Evolutionary conservation across 345 rosid species (phyloP).

Genomic region (Rhizophora apiculata): DNA sequence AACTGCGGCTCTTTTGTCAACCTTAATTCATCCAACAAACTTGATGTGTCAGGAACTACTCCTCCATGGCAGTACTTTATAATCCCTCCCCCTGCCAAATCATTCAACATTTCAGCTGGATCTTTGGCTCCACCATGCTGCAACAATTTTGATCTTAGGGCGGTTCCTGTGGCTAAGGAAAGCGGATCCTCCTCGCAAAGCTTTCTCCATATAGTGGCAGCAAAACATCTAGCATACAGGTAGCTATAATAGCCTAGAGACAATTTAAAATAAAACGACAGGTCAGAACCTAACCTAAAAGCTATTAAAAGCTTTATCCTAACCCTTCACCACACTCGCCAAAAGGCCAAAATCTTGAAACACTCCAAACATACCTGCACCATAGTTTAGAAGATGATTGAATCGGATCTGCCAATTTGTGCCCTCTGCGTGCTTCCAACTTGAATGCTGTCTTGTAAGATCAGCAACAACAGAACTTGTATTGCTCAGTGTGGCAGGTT

Average conservation of each 20-base stretch:
- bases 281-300: no score
- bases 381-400: constrained; percentile 78
- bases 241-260: constrained; percentile 75
- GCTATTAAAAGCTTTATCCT: neutral
- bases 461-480: constrained; percentile 63
- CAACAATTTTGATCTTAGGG: constrained; percentile 63
- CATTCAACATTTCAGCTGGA: constrained; percentile 60
- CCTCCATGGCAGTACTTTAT: constrained; percentile 46
- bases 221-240: constrained; percentile 79
- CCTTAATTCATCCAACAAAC: constrained; percentile 54
- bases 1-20: constrained; percentile 11
- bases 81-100: constrained; percentile 64
- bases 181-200: constrained; percentile 82
- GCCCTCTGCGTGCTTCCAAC: constrained; percentile 90
- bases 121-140: constrained; percentile 91
- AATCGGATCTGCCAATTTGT: constrained; percentile 83
- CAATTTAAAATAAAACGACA: neutral
- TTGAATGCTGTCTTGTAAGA: constrained; percentile 59
- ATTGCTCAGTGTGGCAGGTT: constrained; percentile 36
- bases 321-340: neutral
- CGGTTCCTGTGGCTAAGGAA: constrained; percentile 59
- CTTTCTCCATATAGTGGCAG: constrained; percentile 85
- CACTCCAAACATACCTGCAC: constrained; percentile 59
- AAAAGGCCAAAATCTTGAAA: neutral
- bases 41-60: constrained; percentile 58